phyloP scores from a whole-genome alignment of 2,329 filamentous ascomycete species.

The Colletotrichum lentis region DNA sequence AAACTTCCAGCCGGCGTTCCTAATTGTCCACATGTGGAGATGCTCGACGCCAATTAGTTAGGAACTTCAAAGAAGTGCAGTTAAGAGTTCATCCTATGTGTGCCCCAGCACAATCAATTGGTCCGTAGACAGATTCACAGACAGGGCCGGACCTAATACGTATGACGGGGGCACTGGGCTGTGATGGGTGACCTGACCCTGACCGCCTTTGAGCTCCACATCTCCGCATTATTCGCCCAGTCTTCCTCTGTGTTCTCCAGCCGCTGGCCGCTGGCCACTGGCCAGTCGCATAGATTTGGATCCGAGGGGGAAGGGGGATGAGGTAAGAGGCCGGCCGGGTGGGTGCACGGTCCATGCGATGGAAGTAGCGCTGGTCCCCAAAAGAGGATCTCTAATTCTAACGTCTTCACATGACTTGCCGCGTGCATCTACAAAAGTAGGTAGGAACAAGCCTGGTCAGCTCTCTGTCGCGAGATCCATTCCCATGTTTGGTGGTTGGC shows the following conservation, averaged over 20 bases:
- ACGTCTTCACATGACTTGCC: conserved; percentile 21
- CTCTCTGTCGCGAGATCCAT: neutral
- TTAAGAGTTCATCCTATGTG: conserved; percentile 20
- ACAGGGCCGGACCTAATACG: neutral
- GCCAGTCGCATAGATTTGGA: neutral
- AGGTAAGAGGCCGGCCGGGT: conserved; percentile 24
- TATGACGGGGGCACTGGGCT: neutral
- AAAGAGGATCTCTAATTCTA: neutral
- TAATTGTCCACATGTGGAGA: neutral
- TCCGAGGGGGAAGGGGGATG: conserved; percentile 1
- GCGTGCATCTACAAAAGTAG: conserved; percentile 1
- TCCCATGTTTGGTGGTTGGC: neutral
- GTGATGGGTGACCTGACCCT: conserved; percentile 24
- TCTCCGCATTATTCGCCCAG: conserved; percentile 27
- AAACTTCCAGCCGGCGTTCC: neutral
- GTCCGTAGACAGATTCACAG: neutral
- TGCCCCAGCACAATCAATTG: neutral
- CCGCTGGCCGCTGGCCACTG: neutral
- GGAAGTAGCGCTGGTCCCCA: conserved; percentile 1
- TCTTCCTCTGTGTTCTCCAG: conserved; percentile 3
- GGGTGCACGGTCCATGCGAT: conserved; percentile 18
- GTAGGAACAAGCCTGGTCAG: neutral
- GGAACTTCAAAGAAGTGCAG: neutral
- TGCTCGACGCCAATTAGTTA: neutral
- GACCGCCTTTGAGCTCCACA: conserved; percentile 33